Base-by-base conservation (phyloP, 2,329 filamentous ascomycete species). In the Hortaea werneckii region DNA sequence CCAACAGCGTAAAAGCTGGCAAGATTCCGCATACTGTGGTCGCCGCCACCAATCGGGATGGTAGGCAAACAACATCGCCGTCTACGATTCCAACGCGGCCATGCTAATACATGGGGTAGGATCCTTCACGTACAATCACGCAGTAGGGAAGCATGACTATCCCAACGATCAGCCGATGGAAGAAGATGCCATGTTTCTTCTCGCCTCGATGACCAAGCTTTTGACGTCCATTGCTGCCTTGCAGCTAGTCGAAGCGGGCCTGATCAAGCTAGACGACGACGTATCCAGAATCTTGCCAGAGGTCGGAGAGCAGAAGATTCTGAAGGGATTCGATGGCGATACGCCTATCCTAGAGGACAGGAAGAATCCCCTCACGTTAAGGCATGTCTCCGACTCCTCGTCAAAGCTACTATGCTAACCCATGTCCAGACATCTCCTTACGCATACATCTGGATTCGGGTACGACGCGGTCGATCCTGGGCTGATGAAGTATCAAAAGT, bases 241-340 rank as follows among this genome's bases (percentile, higher is more conserved):
- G n/a, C 73, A 78, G 47, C 70, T 73, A 40, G 73, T 79, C 1
- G 76, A 80, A 32, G 65, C 71, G 5, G 74, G 74, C 0, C 57
- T 72, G 0, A 54, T 79, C 0, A 56, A 56, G 1, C 62, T 79
- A 0, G 66, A 70, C 6, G 68, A 67, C 2, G 70, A 77, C 44
- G 53, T 79, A 0, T 63, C 66, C 0, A 34, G 53, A 0, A 41
- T 75, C 2, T 60, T 72, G 1, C 77, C 76, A 0, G 73, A 75
- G 29, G 64, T 80, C 0, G 65, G 65, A 0, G 57, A 58, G 1
- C 70, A 75, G 46, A 60, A 70, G 7, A 65, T 80, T 26, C 52
- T 80, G 3, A 68, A 63, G 0, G 71, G 69, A 2, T 76, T 73
- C 48, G 59, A 66, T 8, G 65, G 68, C 0, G 58, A 69, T 1